Conservation (phyloP, 2,329 filamentous ascomycete genomes). For the Blastomyces percursus region DNA sequence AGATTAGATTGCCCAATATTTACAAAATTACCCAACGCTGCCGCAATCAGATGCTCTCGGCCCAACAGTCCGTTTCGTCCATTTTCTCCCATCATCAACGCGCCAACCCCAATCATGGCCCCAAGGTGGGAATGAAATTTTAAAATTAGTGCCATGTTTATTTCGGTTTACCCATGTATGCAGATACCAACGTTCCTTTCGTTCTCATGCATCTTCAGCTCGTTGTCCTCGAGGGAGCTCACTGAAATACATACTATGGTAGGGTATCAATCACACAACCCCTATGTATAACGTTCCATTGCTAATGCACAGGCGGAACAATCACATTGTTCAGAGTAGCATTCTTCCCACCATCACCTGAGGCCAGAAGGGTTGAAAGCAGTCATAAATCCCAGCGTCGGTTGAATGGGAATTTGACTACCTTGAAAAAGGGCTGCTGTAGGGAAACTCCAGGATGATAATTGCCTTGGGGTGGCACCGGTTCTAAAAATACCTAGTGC, state of each 20-base stretch:
- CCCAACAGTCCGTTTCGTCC: neutral
- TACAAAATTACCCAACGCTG: neutral
- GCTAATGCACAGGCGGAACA: neutral
- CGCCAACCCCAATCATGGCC: neutral
- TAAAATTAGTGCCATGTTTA: neutral
- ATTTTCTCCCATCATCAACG: neutral
- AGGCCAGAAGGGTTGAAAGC: neutral
- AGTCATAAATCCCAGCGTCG: neutral
- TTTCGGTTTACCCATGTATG: neutral
- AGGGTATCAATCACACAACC: neutral
- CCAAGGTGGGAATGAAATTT: neutral
- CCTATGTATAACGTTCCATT: neutral
- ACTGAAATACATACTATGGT: neutral
- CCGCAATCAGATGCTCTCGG: neutral
- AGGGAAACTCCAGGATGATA: neutral
- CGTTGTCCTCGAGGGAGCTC: neutral
- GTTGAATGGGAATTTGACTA: neutral
- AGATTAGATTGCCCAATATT: neutral
- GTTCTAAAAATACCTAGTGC: neutral
- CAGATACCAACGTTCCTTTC: neutral
- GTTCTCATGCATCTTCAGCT: neutral
- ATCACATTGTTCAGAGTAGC: neutral
- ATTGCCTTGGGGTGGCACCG: neutral
- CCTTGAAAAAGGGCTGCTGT: neutral
- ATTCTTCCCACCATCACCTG: neutral